Evolutionary conservation across 345 rosid species (phyloP), one percentile per base, ranked within the genome.

Genomic region (Gossypium herbaceum): DNA sequence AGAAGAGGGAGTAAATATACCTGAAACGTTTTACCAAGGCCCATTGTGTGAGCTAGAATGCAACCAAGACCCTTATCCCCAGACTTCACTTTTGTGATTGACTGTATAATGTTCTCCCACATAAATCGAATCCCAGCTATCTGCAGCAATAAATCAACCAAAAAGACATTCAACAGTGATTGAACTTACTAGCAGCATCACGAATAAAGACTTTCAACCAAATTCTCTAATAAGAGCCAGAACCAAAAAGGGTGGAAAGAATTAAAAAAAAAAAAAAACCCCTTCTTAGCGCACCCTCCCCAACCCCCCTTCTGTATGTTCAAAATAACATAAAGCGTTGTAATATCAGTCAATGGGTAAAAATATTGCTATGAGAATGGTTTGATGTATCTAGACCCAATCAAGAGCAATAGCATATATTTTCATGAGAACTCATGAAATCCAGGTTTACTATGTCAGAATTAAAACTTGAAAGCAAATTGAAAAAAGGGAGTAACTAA

Each of bases 11-110:
- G 24, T 51, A 29, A 69, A 69, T 29, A 74, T 86, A 96, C 99
- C 97, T 96, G 99, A 77, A 96, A 86, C 71, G 99, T 96, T 92
- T 96, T 96, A 64, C 99, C 99, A 52, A 96, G 95, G 76, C 99
- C 99, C 99, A 96, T 96, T 70, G 95, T 96, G 80, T 96, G 98
- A 63, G 99, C 99, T 80, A 96, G 83, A 83, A 96, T 96, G 86
- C 99, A 96, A 56, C 99, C 99, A 65, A 96, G 97, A 75, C 99
- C 99, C 79, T 82, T 93, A 81, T 93, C 99, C 65, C 99, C 98
- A 68, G 94, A 90, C 84, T 82, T 96, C 67, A 89, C 91, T 80
- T 85, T 92, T 69, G 78, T 86, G 81, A 91, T 85, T 76, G 98
- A 90, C 84, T 96, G 98, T 72, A 93, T 80, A 72, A 96, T 90